A percentile compares a stretch with the other conserved stretches of the same genome.
Evolutionary conservation across 1,139 yeast genomes (phyloP).

Genomic region (Yamadazyma sp.): DNA sequence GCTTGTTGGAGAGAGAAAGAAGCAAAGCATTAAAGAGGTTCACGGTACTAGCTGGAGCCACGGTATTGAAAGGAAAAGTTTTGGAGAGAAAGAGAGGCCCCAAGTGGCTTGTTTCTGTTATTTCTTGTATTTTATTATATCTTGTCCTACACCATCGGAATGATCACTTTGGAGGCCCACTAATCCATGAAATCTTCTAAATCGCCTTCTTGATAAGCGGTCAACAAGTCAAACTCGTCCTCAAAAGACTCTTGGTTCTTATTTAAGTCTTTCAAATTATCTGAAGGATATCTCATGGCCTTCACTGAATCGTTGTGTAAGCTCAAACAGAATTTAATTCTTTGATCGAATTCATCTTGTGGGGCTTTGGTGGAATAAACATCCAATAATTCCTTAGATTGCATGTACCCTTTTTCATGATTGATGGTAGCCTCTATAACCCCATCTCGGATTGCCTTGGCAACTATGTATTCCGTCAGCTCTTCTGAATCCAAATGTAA

Average conservation of each 20-base stretch:
- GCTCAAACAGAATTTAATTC: slow-evolving; percentile 88
- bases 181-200: slow-evolving; percentile 52
- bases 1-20: too few relatives aligned
- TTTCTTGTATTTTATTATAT: neutral
- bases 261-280: slow-evolving; percentile 25
- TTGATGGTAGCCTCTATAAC: slow-evolving; percentile 94
- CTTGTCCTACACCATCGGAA: too few relatives aligned
- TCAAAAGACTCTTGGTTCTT: slow-evolving; percentile 36
- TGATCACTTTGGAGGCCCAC: too few relatives aligned
- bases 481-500: slow-evolving; percentile 92
- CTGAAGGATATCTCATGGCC: slow-evolving; percentile 88
- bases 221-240: slow-evolving; percentile 46
- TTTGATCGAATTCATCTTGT: slow-evolving; percentile 84
- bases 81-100: too few relatives aligned
- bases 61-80: too few relatives aligned
- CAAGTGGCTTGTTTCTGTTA: too few relatives aligned
- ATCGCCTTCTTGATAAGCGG: slow-evolving; percentile 52
- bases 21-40: too few relatives aligned
- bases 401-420: slow-evolving; percentile 90
- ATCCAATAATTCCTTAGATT: slow-evolving; percentile 82
- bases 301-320: slow-evolving; percentile 91
- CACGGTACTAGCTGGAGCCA: too few relatives aligned
- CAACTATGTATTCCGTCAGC: slow-evolving; percentile 93
- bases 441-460: slow-evolving; percentile 96
- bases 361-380: slow-evolving; percentile 88